Evolutionary conservation across 2,329 filamentous ascomycete genomes (phyloP).

Genomic region (Botrytis sinoallii): DNA sequence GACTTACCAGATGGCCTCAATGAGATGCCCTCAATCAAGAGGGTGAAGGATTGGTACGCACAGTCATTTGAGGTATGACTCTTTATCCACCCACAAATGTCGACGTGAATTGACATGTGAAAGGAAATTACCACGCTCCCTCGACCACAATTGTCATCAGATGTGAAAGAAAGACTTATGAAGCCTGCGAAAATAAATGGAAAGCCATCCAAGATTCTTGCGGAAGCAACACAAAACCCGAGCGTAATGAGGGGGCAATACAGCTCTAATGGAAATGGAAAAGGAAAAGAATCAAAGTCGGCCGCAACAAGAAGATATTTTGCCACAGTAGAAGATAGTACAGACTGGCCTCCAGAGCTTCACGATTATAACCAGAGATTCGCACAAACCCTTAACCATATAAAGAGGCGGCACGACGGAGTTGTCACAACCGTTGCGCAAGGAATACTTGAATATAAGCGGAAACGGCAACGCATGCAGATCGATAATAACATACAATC

Average conservation of each 20-base stretch:
- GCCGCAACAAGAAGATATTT: slow-evolving; percentile 73
- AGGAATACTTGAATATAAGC: slow-evolving; percentile 97
- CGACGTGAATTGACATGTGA: slow-evolving; percentile 32
- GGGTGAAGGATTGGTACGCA: slow-evolving; percentile 97
- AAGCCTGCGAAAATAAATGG: slow-evolving; percentile 55
- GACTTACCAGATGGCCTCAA: slow-evolving; percentile 92
- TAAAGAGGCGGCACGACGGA: slow-evolving; percentile 93
- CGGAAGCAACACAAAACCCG: slow-evolving; percentile 84
- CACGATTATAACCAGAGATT: slow-evolving; percentile 93
- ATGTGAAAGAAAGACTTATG: slow-evolving; percentile 77
- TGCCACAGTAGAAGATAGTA: slow-evolving; percentile 81
- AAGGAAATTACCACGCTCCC: slow-evolving; percentile 89
- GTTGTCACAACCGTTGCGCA: slow-evolving; percentile 98
- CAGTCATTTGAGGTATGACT: slow-evolving; percentile 91
- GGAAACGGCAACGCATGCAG: slow-evolving; percentile 92
- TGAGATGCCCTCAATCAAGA: slow-evolving; percentile 95
- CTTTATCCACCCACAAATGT: not conserved
- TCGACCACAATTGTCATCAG: slow-evolving; percentile 70
- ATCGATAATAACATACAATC: slow-evolving; percentile 97
- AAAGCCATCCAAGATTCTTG: slow-evolving; percentile 64
- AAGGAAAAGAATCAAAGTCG: slow-evolving; percentile 45
- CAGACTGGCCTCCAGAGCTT: slow-evolving; percentile 90
- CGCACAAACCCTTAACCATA: slow-evolving; percentile 81
- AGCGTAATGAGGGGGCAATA: slow-evolving; percentile 85
- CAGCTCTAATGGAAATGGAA: slow-evolving; percentile 51